Conservation (phyloP, 768 basidiomycete species). For the Hemileccinum impolitum region DNA sequence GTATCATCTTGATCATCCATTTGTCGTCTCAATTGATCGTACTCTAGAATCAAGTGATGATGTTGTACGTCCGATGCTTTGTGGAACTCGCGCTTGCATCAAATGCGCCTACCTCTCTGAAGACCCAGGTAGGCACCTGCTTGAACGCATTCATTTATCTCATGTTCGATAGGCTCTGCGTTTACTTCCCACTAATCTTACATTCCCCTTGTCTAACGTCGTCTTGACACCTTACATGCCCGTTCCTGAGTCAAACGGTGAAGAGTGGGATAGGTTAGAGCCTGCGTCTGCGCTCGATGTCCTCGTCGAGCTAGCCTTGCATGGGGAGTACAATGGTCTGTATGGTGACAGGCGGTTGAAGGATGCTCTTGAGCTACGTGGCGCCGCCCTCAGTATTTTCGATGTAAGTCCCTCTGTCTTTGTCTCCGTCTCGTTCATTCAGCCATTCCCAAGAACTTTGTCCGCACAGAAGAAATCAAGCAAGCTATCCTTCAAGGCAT, state of each 20-base stretch:
- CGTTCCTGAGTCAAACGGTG: constrained; percentile 79
- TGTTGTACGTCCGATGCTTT: constrained; percentile 69
- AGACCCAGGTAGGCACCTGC: constrained; percentile 64
- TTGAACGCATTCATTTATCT: constrained; percentile 15
- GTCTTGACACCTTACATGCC: constrained; percentile 71
- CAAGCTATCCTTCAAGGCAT: constrained; percentile 69
- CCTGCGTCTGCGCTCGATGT: constrained; percentile 77
- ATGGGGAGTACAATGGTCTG: constrained; percentile 83
- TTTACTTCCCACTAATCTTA: constrained; percentile 51
- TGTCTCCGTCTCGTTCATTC: neutral
- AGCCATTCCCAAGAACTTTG: constrained; percentile 56
- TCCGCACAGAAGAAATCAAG: constrained; percentile 66
- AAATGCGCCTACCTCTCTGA: constrained; percentile 86
- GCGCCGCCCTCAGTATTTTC: constrained; percentile 76
- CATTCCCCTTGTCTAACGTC: constrained; percentile 64
- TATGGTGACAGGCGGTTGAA: constrained; percentile 55
- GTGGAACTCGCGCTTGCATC: constrained; percentile 87
- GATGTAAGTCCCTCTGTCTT: constrained; percentile 53
- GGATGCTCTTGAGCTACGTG: constrained; percentile 71
- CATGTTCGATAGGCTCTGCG: constrained; percentile 49
- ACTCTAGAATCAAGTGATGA: constrained; percentile 52
- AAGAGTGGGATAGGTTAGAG: constrained; percentile 90
- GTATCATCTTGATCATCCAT: constrained; percentile 23
- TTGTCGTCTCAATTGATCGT: constrained; percentile 2
- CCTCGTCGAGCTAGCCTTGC: constrained; percentile 75